These are phyloP conservation scores for Trichaptum fuscoviolaceum DNA, from an alignment of 768 basidiomycete genomes.

Conservation along the genomic window DNA sequence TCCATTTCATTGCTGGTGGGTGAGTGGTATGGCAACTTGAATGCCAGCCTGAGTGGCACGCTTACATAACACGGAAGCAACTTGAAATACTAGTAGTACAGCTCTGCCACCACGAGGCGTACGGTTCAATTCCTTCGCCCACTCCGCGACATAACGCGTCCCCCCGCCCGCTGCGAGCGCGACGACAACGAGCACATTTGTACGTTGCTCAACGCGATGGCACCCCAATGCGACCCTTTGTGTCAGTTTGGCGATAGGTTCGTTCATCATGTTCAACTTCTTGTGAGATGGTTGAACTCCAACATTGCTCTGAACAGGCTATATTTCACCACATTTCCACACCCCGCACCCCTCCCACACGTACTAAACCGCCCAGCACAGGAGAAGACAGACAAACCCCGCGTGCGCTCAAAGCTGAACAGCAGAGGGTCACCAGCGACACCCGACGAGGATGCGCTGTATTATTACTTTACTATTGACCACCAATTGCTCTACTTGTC, in stretches of 20 bases:
- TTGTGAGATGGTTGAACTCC: conserved; percentile 10
- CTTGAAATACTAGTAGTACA: not conserved
- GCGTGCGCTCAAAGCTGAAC: conserved; percentile 50
- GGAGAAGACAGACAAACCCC: conserved; percentile 51
- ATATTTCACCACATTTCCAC: conserved; percentile 85
- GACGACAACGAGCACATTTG: not conserved
- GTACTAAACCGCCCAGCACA: conserved; percentile 54
- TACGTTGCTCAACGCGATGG: conserved; percentile 23
- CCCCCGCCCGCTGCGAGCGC: not conserved
- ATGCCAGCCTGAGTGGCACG: too few relatives aligned
- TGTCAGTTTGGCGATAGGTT: conserved; percentile 78
- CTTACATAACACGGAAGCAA: not conserved
- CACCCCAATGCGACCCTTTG: conserved; percentile 62
- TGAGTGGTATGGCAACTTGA: too few relatives aligned
- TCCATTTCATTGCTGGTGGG: too few relatives aligned
- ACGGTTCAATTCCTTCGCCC: not conserved
- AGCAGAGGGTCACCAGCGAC: conserved; percentile 57
- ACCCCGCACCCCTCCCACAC: conserved; percentile 63
- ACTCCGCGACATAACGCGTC: not conserved
- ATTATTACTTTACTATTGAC: conserved; percentile 92
- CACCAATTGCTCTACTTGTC: conserved; percentile 88
- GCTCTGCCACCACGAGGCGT: not conserved
- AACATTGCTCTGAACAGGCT: conserved; percentile 41
- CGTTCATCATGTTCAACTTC: conserved; percentile 17
- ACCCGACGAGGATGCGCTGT: conserved; percentile 68